A percentile compares a stretch with the other conserved stretches of the same genome.
These are phyloP conservation scores for Hydrangea macrophylla DNA, from an alignment of 148 eudicot genomes.

Conservation along the genomic window DNA sequence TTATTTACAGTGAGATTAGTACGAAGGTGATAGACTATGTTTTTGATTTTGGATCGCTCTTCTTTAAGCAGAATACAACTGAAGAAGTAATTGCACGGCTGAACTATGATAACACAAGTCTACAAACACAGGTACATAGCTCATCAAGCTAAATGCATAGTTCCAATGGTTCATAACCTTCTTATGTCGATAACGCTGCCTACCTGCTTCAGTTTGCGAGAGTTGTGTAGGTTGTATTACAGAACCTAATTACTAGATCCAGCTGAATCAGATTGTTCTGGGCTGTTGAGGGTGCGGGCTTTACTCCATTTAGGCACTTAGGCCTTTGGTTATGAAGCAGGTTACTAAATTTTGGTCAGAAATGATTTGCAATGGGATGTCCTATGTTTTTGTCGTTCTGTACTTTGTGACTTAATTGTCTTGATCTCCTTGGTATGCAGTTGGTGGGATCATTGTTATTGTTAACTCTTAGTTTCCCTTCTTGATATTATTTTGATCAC, in stretches of 20 bases:
- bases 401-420: too few species aligned
- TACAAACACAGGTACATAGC: slow-evolving; percentile 61
- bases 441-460: background rate
- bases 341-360: too few species aligned
- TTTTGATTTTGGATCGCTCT: slow-evolving; percentile 7
- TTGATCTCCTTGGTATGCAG: too few species aligned
- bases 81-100: slow-evolving; percentile 45
- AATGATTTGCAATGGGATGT: too few species aligned
- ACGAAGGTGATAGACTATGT: background rate
- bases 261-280: background rate
- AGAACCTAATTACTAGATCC: background rate
- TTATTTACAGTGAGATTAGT: background rate
- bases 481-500: background rate
- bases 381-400: too few species aligned
- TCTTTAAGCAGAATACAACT: slow-evolving; percentile 45
- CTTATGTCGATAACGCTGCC: background rate
- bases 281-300: background rate
- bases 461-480: background rate
- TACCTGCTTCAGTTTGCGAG: background rate
- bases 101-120: slow-evolving; percentile 41
- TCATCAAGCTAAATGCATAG: background rate
- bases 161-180: background rate
- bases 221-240: background rate
- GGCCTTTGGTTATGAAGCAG: too few species aligned
- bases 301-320: background rate